Evolutionary conservation across 352 stramenopile species (phyloP).

Genomic region (Phytophthora syringae): DNA sequence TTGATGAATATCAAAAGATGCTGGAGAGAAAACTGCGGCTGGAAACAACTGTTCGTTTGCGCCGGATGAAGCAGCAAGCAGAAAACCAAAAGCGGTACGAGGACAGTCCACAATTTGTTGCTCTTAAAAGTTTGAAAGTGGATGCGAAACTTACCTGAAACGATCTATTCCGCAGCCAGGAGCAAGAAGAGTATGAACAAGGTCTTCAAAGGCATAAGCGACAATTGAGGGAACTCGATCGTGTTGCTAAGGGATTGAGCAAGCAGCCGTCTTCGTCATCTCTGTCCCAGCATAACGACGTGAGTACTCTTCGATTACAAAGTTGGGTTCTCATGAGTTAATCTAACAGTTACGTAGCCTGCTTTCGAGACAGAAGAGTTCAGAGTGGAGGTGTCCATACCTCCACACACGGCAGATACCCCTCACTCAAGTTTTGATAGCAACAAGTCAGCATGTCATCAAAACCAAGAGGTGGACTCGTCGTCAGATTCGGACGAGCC

Average conservation of each 20-base stretch:
- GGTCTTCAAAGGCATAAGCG: constrained; percentile 59
- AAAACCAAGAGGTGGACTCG: constrained; percentile 14
- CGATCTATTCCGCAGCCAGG: constrained; percentile 36
- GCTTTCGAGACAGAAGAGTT: constrained; percentile 1
- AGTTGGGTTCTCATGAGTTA: not conserved
- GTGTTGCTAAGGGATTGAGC: constrained; percentile 58
- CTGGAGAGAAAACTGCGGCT: constrained; percentile 52
- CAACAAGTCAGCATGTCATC: not conserved
- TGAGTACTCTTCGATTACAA: constrained; percentile 3
- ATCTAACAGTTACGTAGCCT: constrained; percentile 1
- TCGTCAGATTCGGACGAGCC: constrained; percentile 16
- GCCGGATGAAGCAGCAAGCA: constrained; percentile 43
- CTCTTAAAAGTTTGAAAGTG: not conserved
- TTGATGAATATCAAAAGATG: constrained; percentile 32
- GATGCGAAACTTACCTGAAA: not conserved
- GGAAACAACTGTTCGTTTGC: constrained; percentile 58
- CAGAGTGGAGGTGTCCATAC: not conserved
- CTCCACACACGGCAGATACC: not conserved
- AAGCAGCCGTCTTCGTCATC: constrained; percentile 8
- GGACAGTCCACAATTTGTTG: not conserved
- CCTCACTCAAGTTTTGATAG: constrained; percentile 8
- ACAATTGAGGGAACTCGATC: constrained; percentile 68
- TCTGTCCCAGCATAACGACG: constrained; percentile 3
- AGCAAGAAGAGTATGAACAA: constrained; percentile 58
- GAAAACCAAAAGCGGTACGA: constrained; percentile 56